Conservation (phyloP, 1,284 basidiomycete genomes). For the Puccinia polysora region DNA sequence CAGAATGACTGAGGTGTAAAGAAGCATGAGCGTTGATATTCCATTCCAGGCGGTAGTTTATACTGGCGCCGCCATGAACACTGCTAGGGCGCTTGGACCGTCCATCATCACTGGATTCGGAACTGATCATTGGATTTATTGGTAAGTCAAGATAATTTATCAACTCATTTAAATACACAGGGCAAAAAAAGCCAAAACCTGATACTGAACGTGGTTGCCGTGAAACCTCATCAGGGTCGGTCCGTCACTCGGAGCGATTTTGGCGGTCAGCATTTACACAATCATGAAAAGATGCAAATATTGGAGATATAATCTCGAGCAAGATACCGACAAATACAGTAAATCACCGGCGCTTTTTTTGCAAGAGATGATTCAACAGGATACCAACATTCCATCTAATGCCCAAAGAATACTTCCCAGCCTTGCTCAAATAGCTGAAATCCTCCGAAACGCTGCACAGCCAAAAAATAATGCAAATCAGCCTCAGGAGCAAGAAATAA, state of each 20-base stretch:
- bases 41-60: constrained; percentile 27
- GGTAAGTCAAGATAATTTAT: too few species aligned
- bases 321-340: constrained; percentile 10
- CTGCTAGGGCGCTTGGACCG: constrained; percentile 41
- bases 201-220: too few species aligned
- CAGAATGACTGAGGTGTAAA: not conserved
- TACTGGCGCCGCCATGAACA: constrained; percentile 43
- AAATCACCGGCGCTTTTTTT: constrained; percentile 18
- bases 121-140: constrained; percentile 41
- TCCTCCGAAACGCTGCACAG: too few species aligned
- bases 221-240: too few species aligned
- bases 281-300: constrained; percentile 20
- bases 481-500: too few species aligned
- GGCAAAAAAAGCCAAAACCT: not conserved
- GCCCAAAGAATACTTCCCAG: too few species aligned
- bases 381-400: too few species aligned
- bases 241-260: not conserved
- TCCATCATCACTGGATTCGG: constrained; percentile 39
- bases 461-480: too few species aligned
- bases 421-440: too few species aligned
- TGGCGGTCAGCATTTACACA: constrained; percentile 10
- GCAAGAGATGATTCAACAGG: too few species aligned
- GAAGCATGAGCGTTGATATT: not conserved
- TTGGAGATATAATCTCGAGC: constrained; percentile 6
- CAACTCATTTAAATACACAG: too few species aligned